Evolutionary conservation across 2,329 filamentous ascomycete species (phyloP), one percentile per base, ranked within the genome.

Genomic region (Orbilia ellipsospora): DNA sequence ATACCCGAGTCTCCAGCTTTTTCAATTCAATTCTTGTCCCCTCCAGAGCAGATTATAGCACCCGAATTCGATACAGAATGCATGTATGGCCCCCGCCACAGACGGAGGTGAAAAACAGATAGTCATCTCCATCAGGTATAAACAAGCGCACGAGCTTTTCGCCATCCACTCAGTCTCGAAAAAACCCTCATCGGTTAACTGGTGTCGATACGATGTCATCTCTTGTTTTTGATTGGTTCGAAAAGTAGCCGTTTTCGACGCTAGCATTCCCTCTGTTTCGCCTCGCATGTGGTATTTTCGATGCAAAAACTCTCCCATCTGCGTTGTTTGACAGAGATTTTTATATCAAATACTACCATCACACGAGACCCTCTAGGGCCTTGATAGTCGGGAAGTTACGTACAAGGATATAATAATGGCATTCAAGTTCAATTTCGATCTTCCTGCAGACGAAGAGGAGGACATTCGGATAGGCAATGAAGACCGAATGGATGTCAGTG

Each of bases 391-490:
- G 12, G 5, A 13, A 36, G 31, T 6, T 10, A 7, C 10, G 8
- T 7, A 36, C 1, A 10, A 36, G 8, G 5, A 36, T 36, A 36
- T 7, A 8, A 31, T 26, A 36, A 75, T 75, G 72, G 64, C 72
- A 15, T 75, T 75, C 45, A 75, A 61, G 54, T 75, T 75, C 36
- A 75, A 75, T 54, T 75, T 75, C 36, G 64, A 75, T 31, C 42
- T 75, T 42, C 64, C 60, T 8, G 45, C 52, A 42, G 69, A 74
- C 15, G 72, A 68, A 7, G 72, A 55, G 48, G 72, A 61, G 13
- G 55, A 48, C 2, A 45, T 60, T 15, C 55, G 48, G n/a, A 26
- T 60, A 15, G 55, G 65, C 16, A 36, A 52, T 44, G 64, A 2
- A 7, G 28, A 55, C 15, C 44, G 16, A 3, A 40, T 40, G 16